Conservation (phyloP, 208 protist species). For the Acanthamoeba triangularis region DNA sequence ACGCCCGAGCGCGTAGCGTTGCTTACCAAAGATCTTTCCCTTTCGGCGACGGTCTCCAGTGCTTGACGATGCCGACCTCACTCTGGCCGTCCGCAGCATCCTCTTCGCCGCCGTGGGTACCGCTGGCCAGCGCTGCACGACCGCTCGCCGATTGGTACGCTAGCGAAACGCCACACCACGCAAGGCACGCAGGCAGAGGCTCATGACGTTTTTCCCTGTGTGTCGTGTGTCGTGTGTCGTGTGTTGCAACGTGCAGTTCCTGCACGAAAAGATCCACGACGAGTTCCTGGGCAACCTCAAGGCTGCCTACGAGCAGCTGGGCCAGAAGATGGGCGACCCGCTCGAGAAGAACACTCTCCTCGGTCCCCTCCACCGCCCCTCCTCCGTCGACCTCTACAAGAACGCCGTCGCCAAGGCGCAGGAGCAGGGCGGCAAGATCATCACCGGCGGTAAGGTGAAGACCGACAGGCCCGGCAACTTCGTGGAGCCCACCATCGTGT, state of each 20-base stretch:
- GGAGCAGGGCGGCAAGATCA: slow-evolving; percentile 85
- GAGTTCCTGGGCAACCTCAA: slow-evolving; percentile 82
- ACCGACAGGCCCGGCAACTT: slow-evolving; percentile 83
- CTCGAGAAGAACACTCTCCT: slow-evolving; percentile 81
- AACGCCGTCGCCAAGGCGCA: slow-evolving; percentile 84
- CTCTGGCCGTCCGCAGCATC: slow-evolving; percentile 85
- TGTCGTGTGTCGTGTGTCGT: too few relatives aligned
- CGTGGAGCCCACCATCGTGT: slow-evolving; percentile 92
- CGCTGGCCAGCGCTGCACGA: slow-evolving; percentile 92
- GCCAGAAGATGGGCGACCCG: slow-evolving; percentile 89
- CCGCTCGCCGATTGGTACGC: slow-evolving; percentile 84
- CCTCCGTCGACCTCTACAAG: slow-evolving; percentile 89
- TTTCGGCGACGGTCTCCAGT: slow-evolving; percentile 49
- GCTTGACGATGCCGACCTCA: slow-evolving; percentile 89
- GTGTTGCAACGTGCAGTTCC: slow-evolving; percentile 21
- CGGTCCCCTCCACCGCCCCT: slow-evolving; percentile 90
- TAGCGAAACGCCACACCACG: not conserved
- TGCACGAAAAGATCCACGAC: slow-evolving; percentile 91
- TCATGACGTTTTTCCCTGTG: not conserved
- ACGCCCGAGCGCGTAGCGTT: not conserved
- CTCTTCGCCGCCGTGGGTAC: slow-evolving; percentile 92
- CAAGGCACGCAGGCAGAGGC: not conserved
- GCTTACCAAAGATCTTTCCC: not conserved
- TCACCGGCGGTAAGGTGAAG: slow-evolving; percentile 89
- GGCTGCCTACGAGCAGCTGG: slow-evolving; percentile 83